phyloP scores from a whole-genome alignment of 2,329 filamentous ascomycete species.

The Stachybotrys chlorohalonatus region DNA sequence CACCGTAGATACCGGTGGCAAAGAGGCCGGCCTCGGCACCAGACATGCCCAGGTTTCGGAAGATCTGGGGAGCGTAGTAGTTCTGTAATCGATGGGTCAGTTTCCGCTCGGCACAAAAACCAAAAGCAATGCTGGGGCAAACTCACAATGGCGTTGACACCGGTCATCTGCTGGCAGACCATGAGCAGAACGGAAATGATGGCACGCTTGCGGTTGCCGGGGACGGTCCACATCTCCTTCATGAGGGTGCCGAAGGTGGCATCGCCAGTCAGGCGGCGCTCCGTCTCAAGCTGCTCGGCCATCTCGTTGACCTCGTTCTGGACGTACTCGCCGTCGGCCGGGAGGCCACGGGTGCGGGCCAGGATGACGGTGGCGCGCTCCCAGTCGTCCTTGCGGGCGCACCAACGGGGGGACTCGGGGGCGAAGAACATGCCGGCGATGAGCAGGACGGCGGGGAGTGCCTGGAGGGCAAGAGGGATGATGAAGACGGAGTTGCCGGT shows the following conservation, averaged over 20 bases:
- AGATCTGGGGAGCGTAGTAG: slow-evolving; percentile 64
- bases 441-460: slow-evolving; percentile 52
- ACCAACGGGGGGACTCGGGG: slow-evolving; percentile 53
- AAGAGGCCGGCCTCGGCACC: slow-evolving; percentile 52
- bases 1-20: slow-evolving; percentile 65
- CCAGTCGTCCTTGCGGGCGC: slow-evolving; percentile 59
- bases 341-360: slow-evolving; percentile 40
- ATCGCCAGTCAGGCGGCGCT: slow-evolving; percentile 47
- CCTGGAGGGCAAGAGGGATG: slow-evolving; percentile 56
- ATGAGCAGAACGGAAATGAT: slow-evolving; percentile 51
- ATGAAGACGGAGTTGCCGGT: slow-evolving; percentile 42
- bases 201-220: slow-evolving; percentile 54
- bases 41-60: slow-evolving; percentile 52
- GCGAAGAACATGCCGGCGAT: slow-evolving; percentile 52
- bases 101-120: slow-evolving; percentile 22
- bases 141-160: slow-evolving; percentile 29
- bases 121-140: not conserved
- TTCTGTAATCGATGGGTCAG: slow-evolving; percentile 35
- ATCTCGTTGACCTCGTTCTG: slow-evolving; percentile 53
- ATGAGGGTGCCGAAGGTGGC: slow-evolving; percentile 46
- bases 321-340: slow-evolving; percentile 43
- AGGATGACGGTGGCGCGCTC: slow-evolving; percentile 51
- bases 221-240: slow-evolving; percentile 54
- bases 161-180: slow-evolving; percentile 68
- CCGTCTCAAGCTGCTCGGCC: slow-evolving; percentile 50